phyloP scores from a whole-genome alignment of 257 asterid genomes.

The Eucommia ulmoides region DNA sequence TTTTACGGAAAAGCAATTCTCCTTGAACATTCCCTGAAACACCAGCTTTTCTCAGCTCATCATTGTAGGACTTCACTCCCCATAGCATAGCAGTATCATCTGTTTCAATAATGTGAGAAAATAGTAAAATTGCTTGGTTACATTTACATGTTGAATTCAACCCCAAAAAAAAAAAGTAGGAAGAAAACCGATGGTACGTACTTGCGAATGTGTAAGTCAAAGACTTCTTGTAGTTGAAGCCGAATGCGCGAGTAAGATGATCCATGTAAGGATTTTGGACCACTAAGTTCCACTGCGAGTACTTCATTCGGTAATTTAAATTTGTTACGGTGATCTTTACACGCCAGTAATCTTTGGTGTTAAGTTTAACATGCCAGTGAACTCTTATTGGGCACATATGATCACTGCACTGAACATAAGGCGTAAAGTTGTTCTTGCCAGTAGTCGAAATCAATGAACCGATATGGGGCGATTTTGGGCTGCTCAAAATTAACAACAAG shows the following conservation, averaged over 20 bases:
- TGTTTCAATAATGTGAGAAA: background rate
- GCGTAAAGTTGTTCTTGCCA: conserved; percentile 8
- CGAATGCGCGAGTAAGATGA: conserved; percentile 12
- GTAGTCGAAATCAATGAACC: conserved; percentile 10
- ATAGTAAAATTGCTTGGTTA: background rate
- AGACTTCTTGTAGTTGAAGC: conserved; percentile 16
- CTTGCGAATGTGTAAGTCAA: conserved; percentile 13
- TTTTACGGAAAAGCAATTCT: conserved; percentile 17
- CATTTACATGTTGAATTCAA: background rate
- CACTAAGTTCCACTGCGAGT: conserved; percentile 16
- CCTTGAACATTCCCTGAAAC: conserved; percentile 20
- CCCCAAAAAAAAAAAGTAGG: background rate
- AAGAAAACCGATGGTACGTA: background rate
- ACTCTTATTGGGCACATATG: conserved; percentile 19
- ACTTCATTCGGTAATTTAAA: conserved; percentile 21
- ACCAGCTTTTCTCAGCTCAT: conserved; percentile 23
- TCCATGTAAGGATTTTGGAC: conserved; percentile 17
- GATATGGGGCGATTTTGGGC: conserved; percentile 13
- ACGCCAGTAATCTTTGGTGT: conserved; percentile 16
- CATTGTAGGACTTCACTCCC: conserved; percentile 20
- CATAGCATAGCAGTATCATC: conserved; percentile 27
- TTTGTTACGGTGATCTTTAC: conserved; percentile 18
- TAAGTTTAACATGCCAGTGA: conserved; percentile 21
- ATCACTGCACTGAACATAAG: conserved; percentile 16
- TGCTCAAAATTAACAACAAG: conserved; percentile 1